Evolutionary conservation across 1,284 basidiomycete genomes (phyloP).

Genomic region (Rhodotorula sp.): DNA sequence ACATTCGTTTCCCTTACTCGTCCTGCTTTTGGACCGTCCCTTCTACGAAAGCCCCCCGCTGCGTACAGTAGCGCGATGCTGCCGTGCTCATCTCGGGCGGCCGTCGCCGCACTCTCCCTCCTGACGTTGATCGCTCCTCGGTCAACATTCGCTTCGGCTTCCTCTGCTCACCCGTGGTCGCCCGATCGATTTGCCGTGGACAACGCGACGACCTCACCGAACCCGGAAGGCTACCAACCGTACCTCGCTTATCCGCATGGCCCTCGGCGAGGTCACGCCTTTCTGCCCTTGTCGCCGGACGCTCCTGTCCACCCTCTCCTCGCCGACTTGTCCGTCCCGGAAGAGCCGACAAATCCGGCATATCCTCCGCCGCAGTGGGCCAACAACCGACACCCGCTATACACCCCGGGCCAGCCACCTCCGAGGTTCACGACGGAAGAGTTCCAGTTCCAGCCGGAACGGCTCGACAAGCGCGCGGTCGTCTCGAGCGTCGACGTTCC

Average conservation of each 20-base stretch:
- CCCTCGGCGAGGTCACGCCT: constrained; percentile 3
- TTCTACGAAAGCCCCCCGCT: too few species aligned
- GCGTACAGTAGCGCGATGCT: not conserved
- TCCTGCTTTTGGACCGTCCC: too few species aligned
- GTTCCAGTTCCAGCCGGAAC: not conserved
- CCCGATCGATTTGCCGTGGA: not conserved
- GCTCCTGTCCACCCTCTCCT: not conserved
- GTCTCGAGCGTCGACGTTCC: constrained; percentile 4
- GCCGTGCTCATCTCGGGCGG: not conserved
- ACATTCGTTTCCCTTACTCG: too few species aligned
- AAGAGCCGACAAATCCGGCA: constrained; percentile 12
- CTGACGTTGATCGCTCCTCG: not conserved
- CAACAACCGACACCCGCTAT: constrained; percentile 26
- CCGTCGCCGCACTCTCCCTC: not conserved
- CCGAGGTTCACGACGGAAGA: constrained; percentile 1
- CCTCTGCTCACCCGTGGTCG: not conserved
- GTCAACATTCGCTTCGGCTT: not conserved
- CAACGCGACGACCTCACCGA: not conserved
- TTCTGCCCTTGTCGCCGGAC: not conserved
- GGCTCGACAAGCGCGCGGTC: constrained; percentile 3
- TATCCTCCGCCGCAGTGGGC: constrained; percentile 6
- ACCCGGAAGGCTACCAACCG: constrained; percentile 7
- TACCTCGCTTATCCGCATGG: constrained; percentile 12
- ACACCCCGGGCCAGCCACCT: constrained; percentile 1
- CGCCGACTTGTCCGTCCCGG: constrained; percentile 1